Percentiles rank a stretch among this genome's conserved stretches.
Evolutionary conservation across 1,284 basidiomycete genomes (phyloP).

Genomic region (Tetrapyrgos nigripes): DNA sequence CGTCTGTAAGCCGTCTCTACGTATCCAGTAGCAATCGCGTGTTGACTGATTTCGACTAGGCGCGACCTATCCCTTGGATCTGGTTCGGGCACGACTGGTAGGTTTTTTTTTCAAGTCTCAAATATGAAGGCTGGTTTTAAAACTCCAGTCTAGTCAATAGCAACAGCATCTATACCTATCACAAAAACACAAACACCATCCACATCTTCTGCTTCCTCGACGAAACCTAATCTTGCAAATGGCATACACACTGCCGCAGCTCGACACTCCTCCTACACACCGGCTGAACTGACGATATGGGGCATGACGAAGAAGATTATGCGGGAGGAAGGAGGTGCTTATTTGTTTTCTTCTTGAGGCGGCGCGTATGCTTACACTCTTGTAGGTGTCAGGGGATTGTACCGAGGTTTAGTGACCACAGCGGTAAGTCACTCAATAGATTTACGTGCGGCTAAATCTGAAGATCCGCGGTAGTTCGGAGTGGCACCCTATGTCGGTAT

Average conservation of each 20-base stretch:
- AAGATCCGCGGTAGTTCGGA: conserved; percentile 53
- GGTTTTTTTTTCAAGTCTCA: not conserved
- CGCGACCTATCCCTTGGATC: conserved; percentile 92
- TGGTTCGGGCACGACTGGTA: conserved; percentile 85
- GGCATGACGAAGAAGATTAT: conserved; percentile 92
- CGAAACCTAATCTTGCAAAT: conserved; percentile 47
- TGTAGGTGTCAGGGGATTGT: conserved; percentile 84
- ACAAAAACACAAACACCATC: conserved; percentile 19
- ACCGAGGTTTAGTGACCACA: conserved; percentile 89
- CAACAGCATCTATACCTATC: conserved; percentile 75
- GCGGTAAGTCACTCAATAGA: conserved; percentile 41
- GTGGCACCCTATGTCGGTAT: conserved; percentile 94
- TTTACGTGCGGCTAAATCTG: not conserved
- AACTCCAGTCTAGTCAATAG: conserved; percentile 69
- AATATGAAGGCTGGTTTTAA: not conserved
- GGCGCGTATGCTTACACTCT: no score
- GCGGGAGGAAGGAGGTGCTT: conserved; percentile 79
- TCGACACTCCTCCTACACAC: conserved; percentile 44
- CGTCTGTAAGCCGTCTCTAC: conserved; percentile 65
- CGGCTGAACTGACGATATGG: conserved; percentile 76
- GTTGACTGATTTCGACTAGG: conserved; percentile 47
- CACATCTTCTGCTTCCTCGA: conserved; percentile 18
- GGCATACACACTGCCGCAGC: conserved; percentile 60
- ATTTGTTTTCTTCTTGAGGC: no score
- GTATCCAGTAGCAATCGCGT: not conserved